phyloP scores from a whole-genome alignment of 139 green algal species.

The Chlamydomonas applanata region DNA sequence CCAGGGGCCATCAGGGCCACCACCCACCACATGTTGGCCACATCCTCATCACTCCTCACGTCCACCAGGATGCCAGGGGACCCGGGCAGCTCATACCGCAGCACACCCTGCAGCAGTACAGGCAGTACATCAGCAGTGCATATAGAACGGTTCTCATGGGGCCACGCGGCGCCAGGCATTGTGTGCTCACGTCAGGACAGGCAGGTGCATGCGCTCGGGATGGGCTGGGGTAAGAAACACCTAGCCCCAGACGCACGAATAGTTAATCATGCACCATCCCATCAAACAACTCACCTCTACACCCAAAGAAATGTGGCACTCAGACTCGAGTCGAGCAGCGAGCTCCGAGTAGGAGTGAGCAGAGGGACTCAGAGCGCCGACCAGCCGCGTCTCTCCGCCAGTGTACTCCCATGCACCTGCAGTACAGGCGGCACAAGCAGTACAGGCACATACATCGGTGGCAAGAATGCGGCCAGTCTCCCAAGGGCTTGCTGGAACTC shows the following conservation, averaged over 20 bases:
- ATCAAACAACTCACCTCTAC: not conserved
- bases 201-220: no score
- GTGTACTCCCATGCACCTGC: constrained; percentile 34
- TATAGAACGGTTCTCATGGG: not conserved
- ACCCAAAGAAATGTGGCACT: constrained; percentile 2
- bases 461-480: no score
- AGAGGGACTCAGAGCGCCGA: constrained; percentile 31
- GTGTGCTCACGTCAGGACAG: no score
- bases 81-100: constrained; percentile 62
- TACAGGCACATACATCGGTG: no score
- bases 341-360: constrained; percentile 1
- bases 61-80: constrained; percentile 51
- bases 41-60: constrained; percentile 45
- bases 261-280: no score
- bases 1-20: no score
- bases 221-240: no score
- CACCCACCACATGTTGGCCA: constrained; percentile 53
- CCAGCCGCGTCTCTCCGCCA: constrained; percentile 62
- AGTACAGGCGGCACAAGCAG: no score
- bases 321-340: not conserved
- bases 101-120: constrained; percentile 8
- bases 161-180: not conserved
- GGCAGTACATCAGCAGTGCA: not conserved
- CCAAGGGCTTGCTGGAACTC: no score
- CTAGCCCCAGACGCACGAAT: no score